Evolutionary conservation across 2,329 filamentous ascomycete genomes (phyloP).

Genomic region (Mycosphaerella arachidis): DNA sequence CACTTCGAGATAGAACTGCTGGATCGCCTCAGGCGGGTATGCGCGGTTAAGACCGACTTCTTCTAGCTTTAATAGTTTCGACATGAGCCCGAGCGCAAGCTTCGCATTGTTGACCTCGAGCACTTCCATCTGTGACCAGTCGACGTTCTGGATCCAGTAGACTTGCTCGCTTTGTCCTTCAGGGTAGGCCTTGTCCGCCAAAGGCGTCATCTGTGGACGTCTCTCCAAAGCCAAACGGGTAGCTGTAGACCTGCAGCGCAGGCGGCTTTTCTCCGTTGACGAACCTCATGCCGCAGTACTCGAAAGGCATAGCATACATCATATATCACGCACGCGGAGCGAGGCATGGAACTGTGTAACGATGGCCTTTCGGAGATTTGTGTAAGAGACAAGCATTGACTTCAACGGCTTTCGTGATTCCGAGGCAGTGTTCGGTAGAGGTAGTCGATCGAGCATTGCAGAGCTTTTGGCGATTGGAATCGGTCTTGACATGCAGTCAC

Average conservation of each 20-base stretch:
- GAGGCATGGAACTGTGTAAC: neutral
- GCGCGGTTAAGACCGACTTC: neutral
- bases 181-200: no score
- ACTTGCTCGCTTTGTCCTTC: neutral
- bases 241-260: neutral
- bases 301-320: neutral
- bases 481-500: neutral
- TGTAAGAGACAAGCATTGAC: neutral
- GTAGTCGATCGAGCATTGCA: no score
- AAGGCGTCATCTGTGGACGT: no score
- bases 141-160: conserved; percentile 1
- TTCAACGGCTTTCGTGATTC: neutral
- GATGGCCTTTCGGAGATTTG: neutral
- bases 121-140: neutral
- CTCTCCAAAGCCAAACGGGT: no score
- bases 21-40: neutral
- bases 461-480: no score
- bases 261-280: neutral
- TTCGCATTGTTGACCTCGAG: neutral
- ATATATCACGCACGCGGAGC: neutral
- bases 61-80: neutral
- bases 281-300: conserved; percentile 1
- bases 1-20: neutral
- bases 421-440: neutral
- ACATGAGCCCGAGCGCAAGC: neutral